Conservation (phyloP, 257 asterid genomes). For the Marsdenia floribunda region DNA sequence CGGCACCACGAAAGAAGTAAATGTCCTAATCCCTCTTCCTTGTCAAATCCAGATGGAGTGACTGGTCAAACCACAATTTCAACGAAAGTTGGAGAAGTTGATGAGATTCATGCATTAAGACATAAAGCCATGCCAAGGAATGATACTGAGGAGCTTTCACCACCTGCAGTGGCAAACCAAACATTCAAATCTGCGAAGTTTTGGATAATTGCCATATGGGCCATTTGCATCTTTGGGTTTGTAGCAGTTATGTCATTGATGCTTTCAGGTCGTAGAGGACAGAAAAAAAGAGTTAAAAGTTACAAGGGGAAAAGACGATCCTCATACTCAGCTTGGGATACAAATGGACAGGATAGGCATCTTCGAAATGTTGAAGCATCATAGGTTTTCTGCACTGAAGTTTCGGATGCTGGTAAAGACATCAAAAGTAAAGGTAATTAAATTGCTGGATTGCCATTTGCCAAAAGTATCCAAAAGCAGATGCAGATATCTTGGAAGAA, state of each 20-base stretch:
- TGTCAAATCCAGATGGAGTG: slow-evolving; percentile 23
- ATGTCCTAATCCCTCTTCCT: slow-evolving; percentile 47
- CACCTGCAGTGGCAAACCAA: slow-evolving; percentile 43
- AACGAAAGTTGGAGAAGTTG: slow-evolving; percentile 30
- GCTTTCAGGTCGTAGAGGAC: slow-evolving; percentile 50
- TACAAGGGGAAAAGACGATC: slow-evolving; percentile 50
- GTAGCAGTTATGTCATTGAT: slow-evolving; percentile 45
- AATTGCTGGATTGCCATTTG: not conserved
- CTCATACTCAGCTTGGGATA: slow-evolving; percentile 35
- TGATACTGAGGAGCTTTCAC: slow-evolving; percentile 33
- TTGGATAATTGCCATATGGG: slow-evolving; percentile 72
- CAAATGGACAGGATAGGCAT: slow-evolving; percentile 30
- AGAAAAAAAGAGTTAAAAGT: slow-evolving; percentile 48
- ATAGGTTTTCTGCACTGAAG: not conserved
- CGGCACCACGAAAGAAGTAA: slow-evolving; percentile 48
- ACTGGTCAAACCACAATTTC: slow-evolving; percentile 25
- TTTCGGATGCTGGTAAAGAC: not conserved
- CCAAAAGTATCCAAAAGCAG: not conserved
- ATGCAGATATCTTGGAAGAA: not conserved
- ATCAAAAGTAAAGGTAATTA: not conserved
- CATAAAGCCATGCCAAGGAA: slow-evolving; percentile 24
- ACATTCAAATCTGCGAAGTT: slow-evolving; percentile 58
- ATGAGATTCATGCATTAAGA: slow-evolving; percentile 13
- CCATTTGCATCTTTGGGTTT: slow-evolving; percentile 47
- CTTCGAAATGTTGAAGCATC: slow-evolving; percentile 35